Conservation (phyloP, 768 basidiomycete species). For the Serpula lacrymans region DNA sequence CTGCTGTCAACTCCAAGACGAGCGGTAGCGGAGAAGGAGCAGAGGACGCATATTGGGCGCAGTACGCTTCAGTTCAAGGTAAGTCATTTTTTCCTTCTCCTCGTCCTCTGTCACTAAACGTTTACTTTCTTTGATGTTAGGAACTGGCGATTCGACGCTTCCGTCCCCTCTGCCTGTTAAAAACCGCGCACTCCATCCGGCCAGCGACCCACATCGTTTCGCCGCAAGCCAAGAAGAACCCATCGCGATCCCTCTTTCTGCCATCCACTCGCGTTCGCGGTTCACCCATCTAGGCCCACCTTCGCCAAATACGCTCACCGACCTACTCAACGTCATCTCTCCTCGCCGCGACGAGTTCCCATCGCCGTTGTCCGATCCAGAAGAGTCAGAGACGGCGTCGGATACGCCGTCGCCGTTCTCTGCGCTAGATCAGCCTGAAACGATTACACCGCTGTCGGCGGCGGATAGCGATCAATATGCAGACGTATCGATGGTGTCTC, state of each 20-base stretch:
- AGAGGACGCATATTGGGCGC: slow-evolving; percentile 77
- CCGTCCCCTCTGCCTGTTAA: slow-evolving; percentile 47
- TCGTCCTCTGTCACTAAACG: neutral
- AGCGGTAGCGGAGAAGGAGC: slow-evolving; percentile 17
- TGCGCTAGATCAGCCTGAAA: slow-evolving; percentile 19
- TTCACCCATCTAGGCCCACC: slow-evolving; percentile 16
- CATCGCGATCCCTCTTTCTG: slow-evolving; percentile 11
- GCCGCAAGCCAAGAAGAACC: slow-evolving; percentile 7
- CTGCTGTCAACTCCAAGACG: slow-evolving; percentile 4
- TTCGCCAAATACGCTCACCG: slow-evolving; percentile 20
- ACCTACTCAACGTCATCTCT: slow-evolving; percentile 24
- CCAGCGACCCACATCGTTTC: slow-evolving; percentile 4
- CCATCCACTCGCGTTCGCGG: slow-evolving; percentile 14
- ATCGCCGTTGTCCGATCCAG: slow-evolving; percentile 7
- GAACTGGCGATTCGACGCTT: slow-evolving; percentile 58
- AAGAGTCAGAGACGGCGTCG: slow-evolving; percentile 1
- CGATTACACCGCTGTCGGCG: slow-evolving; percentile 20
- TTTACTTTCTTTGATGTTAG: slow-evolving; percentile 1
- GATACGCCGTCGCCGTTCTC: slow-evolving; percentile 12
- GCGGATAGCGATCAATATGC: slow-evolving; percentile 9
- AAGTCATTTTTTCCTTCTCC: too few relatives aligned
- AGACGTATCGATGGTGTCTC: slow-evolving; percentile 12
- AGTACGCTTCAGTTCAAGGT: slow-evolving; percentile 71
- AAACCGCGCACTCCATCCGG: slow-evolving; percentile 23
- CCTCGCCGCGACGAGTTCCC: slow-evolving; percentile 17